phyloP scores from a whole-genome alignment of 352 stramenopile genomes.

The Globisporangium nagaii region DNA sequence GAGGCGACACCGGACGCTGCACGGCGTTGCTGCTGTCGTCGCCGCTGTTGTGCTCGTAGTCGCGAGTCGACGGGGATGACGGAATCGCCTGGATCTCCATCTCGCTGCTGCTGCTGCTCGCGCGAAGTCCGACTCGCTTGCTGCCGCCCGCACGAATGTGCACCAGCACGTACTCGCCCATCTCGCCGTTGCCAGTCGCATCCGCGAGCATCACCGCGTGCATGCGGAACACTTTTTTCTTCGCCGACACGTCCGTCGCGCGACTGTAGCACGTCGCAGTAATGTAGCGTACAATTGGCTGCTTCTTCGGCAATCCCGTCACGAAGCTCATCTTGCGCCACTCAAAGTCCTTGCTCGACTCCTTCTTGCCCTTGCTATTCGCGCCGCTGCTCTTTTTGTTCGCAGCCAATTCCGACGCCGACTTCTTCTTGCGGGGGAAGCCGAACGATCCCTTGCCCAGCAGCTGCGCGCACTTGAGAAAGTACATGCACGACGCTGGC shows the following conservation, averaged over 20 bases:
- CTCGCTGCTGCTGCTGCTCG: slow-evolving; percentile 15
- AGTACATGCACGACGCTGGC: slow-evolving; percentile 74
- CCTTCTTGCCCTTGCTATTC: slow-evolving; percentile 25
- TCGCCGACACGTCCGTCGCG: slow-evolving; percentile 37
- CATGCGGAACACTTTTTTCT: slow-evolving; percentile 81
- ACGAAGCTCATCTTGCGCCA: slow-evolving; percentile 84
- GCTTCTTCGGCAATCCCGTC: slow-evolving; percentile 69
- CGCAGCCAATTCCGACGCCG: slow-evolving; percentile 9
- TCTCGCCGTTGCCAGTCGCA: slow-evolving; percentile 32
- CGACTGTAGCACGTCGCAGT: slow-evolving; percentile 73
- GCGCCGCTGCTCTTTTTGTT: slow-evolving; percentile 23
- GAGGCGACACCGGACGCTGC: slow-evolving; percentile 31
- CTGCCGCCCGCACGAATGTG: slow-evolving; percentile 65
- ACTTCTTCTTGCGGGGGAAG: slow-evolving; percentile 61
- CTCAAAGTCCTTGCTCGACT: slow-evolving; percentile 68
- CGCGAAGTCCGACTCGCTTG: slow-evolving; percentile 64
- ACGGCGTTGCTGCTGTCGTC: background rate
- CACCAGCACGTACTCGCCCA: slow-evolving; percentile 58
- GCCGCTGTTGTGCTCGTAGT: slow-evolving; percentile 11
- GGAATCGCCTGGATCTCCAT: slow-evolving; percentile 11
- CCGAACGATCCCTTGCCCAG: slow-evolving; percentile 67
- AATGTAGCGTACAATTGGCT: slow-evolving; percentile 68
- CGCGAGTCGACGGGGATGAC: slow-evolving; percentile 11
- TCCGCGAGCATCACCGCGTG: slow-evolving; percentile 73
- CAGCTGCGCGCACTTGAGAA: slow-evolving; percentile 51